These are phyloP conservation scores for Closterium sp. DNA, from an alignment of 139 green algal genomes.

Conservation along the genomic window DNA sequence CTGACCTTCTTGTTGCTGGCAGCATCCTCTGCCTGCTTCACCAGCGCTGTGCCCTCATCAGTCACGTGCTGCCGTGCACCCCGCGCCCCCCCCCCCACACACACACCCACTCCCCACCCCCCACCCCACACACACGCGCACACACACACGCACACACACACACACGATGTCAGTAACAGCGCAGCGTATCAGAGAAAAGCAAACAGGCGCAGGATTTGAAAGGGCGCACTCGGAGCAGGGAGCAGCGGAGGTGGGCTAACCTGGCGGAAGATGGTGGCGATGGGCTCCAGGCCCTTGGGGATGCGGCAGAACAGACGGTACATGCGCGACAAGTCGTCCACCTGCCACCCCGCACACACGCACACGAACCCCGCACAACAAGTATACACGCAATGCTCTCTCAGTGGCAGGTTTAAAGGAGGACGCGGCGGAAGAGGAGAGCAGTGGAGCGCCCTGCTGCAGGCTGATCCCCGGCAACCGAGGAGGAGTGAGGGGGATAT, in stretches of 20 bases:
- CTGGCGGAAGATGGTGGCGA: conserved; percentile 78
- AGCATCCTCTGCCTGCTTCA: conserved; percentile 57
- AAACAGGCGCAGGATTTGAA: not conserved
- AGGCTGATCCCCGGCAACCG: not conserved
- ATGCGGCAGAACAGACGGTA: conserved; percentile 95
- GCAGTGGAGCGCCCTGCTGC: not conserved
- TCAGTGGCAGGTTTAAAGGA: not conserved
- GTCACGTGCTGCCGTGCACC: conserved; percentile 80
- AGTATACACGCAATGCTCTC: not conserved
- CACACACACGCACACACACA: not conserved
- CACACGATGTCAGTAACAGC: not conserved
- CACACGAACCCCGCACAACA: not conserved
- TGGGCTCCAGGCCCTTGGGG: conserved; percentile 84
- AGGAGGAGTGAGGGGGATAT: not conserved
- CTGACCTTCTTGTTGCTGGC: conserved; percentile 51
- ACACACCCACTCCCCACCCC: not conserved
- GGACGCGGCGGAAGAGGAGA: not conserved
- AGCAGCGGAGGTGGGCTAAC: conserved; percentile 7
- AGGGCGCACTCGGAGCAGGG: not conserved
- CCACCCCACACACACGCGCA: not conserved
- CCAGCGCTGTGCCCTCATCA: conserved; percentile 68
- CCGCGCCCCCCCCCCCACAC: not conserved
- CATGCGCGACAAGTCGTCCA: conserved; percentile 91
- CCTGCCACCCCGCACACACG: conserved; percentile 17
- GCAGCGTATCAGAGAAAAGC: not conserved